Percentiles rank a stretch among this genome's conserved stretches.
phyloP scores from a whole-genome alignment of 192 early-diverging fungal genomes.

The Coemansia sp. region DNA sequence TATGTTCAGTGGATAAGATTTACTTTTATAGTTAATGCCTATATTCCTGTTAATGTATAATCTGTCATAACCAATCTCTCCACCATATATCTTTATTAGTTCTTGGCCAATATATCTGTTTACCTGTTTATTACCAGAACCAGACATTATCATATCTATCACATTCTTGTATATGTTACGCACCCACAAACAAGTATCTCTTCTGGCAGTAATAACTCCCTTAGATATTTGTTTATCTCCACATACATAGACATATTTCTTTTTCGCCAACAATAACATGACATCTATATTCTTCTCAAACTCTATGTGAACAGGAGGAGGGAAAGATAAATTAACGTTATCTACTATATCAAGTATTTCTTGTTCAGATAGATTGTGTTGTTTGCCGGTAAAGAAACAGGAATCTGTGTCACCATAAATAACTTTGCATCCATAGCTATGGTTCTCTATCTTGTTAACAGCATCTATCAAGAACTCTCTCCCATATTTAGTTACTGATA shows the following conservation, averaged over 20 bases:
- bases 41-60: slow-evolving; percentile 10
- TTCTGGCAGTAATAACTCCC: slow-evolving; percentile 21
- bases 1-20: slow-evolving; percentile 8
- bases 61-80: background rate
- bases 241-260: slow-evolving; percentile 19
- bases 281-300: slow-evolving; percentile 13
- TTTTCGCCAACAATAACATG: slow-evolving; percentile 15
- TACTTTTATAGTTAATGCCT: slow-evolving; percentile 10
- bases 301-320: slow-evolving; percentile 14
- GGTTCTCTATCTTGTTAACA: slow-evolving; percentile 6
- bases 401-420: slow-evolving; percentile 32
- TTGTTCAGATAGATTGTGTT: background rate
- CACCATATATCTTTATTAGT: background rate
- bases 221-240: slow-evolving; percentile 8
- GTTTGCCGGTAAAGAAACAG: slow-evolving; percentile 16
- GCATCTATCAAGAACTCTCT: slow-evolving; percentile 10
- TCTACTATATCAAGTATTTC: slow-evolving; percentile 8
- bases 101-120: background rate
- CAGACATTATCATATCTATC: slow-evolving; percentile 3
- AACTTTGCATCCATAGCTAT: slow-evolving; percentile 6
- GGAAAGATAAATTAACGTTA: slow-evolving; percentile 8
- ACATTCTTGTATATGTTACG: slow-evolving; percentile 8
- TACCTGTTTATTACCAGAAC: background rate
- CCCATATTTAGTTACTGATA: slow-evolving; percentile 8
- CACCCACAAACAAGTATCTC: slow-evolving; percentile 21